Percentiles rank a stretch among this genome's conserved stretches.
Evolutionary conservation across 305 asterid species (phyloP).

Genomic region (Fraxinus paxiana): DNA sequence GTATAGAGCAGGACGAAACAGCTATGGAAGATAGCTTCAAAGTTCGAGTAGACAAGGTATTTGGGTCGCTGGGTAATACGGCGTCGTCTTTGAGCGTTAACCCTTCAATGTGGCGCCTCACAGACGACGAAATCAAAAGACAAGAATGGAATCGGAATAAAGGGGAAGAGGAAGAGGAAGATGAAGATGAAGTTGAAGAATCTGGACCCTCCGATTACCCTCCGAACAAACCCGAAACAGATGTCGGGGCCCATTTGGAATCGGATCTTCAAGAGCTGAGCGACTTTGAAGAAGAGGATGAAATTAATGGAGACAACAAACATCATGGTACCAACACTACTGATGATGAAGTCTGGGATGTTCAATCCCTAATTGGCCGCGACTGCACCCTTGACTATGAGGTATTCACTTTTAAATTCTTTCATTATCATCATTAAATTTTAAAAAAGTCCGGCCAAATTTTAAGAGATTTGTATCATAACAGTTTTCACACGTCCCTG

Average conservation of each 20-base stretch:
- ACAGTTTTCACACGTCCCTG: not conserved
- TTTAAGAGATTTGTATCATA: not conserved
- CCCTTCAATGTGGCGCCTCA: conserved; percentile 60
- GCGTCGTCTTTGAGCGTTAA: conserved; percentile 30
- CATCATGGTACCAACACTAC: conserved; percentile 26
- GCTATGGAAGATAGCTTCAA: conserved; percentile 77
- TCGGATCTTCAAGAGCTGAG: conserved; percentile 38
- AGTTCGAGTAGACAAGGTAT: conserved; percentile 75
- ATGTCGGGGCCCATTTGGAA: conserved; percentile 1
- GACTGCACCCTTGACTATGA: conserved; percentile 80
- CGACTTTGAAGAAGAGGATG: conserved; percentile 30
- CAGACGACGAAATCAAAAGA: conserved; percentile 68
- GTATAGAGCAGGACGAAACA: not conserved
- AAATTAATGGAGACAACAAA: conserved; percentile 26
- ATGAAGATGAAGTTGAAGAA: conserved; percentile 20
- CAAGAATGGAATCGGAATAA: conserved; percentile 51
- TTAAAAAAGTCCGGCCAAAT: not conserved
- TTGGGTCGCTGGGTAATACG: conserved; percentile 52
- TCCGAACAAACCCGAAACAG: not conserved
- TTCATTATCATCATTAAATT: not conserved
- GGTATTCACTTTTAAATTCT: conserved; percentile 33
- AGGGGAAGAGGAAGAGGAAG: conserved; percentile 19
- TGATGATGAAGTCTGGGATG: conserved; percentile 44
- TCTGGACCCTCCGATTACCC: conserved; percentile 22
- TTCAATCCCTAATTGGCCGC: conserved; percentile 66